phyloP scores from a whole-genome alignment of 2,329 filamentous ascomycete species.

The Arthroderma sp. region DNA sequence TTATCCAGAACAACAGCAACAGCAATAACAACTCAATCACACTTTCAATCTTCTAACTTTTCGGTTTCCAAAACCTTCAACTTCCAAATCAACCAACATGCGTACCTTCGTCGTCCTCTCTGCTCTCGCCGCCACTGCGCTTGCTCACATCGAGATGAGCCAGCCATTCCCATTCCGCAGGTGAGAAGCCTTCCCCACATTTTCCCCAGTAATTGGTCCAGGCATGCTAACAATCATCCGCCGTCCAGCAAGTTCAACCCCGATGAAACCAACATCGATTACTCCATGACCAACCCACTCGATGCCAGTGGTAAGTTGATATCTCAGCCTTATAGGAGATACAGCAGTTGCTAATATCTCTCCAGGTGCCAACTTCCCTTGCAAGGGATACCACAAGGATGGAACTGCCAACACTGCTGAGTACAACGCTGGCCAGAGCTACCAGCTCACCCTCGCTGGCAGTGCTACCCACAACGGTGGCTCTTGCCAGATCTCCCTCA shows the following conservation, averaged over 20 bases:
- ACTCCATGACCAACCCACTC: slow-evolving; percentile 4
- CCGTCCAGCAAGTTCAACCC: slow-evolving; percentile 3
- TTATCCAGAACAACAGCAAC: no score
- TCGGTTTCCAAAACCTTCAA: no score
- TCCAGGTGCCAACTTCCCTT: slow-evolving; percentile 54
- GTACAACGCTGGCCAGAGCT: slow-evolving; percentile 48
- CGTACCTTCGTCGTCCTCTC: not conserved
- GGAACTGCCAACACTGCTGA: slow-evolving; percentile 42
- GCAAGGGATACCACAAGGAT: slow-evolving; percentile 53
- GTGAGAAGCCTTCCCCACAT: not conserved
- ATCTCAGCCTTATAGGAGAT: not conserved
- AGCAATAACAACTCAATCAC: no score
- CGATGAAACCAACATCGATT: slow-evolving; percentile 1
- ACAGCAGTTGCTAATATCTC: not conserved
- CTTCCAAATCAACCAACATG: not conserved
- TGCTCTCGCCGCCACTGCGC: not conserved
- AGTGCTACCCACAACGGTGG: slow-evolving; percentile 54
- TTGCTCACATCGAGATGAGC: slow-evolving; percentile 5
- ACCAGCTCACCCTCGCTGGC: slow-evolving; percentile 53
- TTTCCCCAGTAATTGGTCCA: no score
- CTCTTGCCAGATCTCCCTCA: slow-evolving; percentile 63
- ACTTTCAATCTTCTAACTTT: no score
- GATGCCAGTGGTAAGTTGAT: not conserved
- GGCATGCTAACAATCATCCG: not conserved
- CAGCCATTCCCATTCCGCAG: slow-evolving; percentile 2